These are phyloP conservation scores for Helianthus tuberosus DNA, from an alignment of 129 eudicot genomes.

Conservation along the genomic window DNA sequence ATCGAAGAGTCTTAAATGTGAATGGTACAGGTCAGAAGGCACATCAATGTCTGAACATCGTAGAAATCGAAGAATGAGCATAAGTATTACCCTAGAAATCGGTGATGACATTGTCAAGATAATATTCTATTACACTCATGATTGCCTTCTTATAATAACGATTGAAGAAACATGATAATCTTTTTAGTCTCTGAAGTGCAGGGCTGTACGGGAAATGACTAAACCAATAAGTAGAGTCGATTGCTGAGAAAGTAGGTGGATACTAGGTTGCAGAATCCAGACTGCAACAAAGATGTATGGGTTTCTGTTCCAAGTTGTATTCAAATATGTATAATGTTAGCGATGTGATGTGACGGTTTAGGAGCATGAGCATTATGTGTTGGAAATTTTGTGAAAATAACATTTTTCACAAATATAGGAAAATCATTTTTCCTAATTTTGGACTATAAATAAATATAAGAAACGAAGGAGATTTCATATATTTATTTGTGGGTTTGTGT, in stretches of 20 bases:
- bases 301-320: not conserved
- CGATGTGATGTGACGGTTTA: conserved; percentile 25
- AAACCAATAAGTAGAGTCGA: conserved; percentile 88
- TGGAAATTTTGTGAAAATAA: not conserved
- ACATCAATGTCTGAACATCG: conserved; percentile 72
- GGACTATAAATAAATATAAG: no score
- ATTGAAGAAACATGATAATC: not conserved
- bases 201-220: conserved; percentile 97
- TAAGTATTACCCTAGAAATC: conserved; percentile 97
- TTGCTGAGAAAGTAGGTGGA: conserved; percentile 67
- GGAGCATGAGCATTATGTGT: conserved; percentile 51
- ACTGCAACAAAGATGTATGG: conserved; percentile 60
- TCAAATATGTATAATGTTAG: conserved; percentile 11
- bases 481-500: no score
- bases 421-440: no score
- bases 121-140: not conserved
- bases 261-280: conserved; percentile 46
- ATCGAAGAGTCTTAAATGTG: no score
- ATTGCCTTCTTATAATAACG: conserved; percentile 2
- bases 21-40: conserved; percentile 27
- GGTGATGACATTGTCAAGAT: conserved; percentile 95
- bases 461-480: no score
- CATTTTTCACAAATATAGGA: no score
- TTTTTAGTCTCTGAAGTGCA: conserved; percentile 24
- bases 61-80: conserved; percentile 68